Conservation (phyloP, 2,329 filamentous ascomycete genomes). For the Stromatinia cepivora region DNA sequence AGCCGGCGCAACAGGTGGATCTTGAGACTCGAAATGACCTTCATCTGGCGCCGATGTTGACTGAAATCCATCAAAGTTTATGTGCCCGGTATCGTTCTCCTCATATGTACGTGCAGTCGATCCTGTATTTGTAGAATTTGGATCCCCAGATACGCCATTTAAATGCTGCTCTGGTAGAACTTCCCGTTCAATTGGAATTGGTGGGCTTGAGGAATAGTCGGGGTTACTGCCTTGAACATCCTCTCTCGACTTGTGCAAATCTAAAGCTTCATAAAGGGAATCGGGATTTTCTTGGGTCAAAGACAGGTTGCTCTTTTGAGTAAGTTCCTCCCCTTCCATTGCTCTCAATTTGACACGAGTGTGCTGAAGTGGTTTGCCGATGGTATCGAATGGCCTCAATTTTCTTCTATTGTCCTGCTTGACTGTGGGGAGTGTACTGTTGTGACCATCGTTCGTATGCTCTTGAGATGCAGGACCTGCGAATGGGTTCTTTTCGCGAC, state of each 20-base stretch:
- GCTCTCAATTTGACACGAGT: background rate
- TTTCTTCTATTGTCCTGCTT: no score
- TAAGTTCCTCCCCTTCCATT: constrained; percentile 22
- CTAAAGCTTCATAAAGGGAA: constrained; percentile 35
- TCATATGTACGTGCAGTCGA: constrained; percentile 37
- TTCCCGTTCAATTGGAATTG: background rate
- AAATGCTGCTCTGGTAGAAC: background rate
- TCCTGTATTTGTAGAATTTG: constrained; percentile 31
- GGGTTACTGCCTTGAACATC: constrained; percentile 14
- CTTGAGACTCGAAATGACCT: constrained; percentile 30
- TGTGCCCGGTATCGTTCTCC: constrained; percentile 36
- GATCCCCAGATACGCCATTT: background rate
- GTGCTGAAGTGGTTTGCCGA: background rate
- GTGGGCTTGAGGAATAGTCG: background rate
- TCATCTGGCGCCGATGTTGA: constrained; percentile 17
- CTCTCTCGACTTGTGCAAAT: constrained; percentile 22
- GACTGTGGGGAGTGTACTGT: background rate
- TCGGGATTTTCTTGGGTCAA: constrained; percentile 37
- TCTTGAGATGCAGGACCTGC: background rate
- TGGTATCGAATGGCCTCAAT: background rate
- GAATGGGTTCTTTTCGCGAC: background rate
- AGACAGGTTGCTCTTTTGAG: constrained; percentile 37
- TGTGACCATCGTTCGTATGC: background rate
- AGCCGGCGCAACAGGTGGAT: constrained; percentile 24
- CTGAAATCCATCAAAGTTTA: constrained; percentile 28